Evolutionary conservation across 176 grass and related monocot genomes (phyloP).

Genomic region (barley (Hordeum vulgare)): MorexV3_pseudomolecules_assembly NC_058523.1:85560075-85560574

Average conservation of each 20-base stretch:
- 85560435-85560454: background rate
- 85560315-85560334: background rate
- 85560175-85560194: background rate
- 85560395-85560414: background rate
- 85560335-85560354: background rate
- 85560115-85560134: background rate
- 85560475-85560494: background rate
- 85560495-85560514: background rate
- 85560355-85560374: background rate
- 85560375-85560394: background rate
- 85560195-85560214: background rate
- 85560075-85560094: background rate
- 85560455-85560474: background rate
- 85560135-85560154: background rate
- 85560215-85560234: background rate
- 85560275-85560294: background rate
- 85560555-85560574: background rate
- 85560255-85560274: background rate
- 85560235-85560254: background rate
- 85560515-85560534: background rate
- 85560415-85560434: background rate
- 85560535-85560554: background rate
- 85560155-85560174: background rate
- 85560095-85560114: background rate
- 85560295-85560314: background rate